Conservation (phyloP, 2,329 filamentous ascomycete species). For the Neonectria ditissima region DNA sequence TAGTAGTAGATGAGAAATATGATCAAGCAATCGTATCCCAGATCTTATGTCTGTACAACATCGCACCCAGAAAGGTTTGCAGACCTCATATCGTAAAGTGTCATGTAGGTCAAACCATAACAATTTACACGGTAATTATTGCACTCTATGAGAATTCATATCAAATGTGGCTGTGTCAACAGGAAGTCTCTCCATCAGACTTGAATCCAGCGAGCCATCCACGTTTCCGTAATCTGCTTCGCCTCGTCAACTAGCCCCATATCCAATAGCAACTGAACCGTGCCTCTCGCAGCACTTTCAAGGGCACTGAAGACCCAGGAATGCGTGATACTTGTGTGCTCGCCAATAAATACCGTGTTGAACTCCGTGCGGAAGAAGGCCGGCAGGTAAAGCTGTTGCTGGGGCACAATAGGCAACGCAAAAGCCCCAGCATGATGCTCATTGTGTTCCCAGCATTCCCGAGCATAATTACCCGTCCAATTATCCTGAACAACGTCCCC, state of each 20-base stretch:
- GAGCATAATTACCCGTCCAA: constrained; percentile 67
- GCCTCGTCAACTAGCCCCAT: constrained; percentile 71
- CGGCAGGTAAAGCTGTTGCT: constrained; percentile 70
- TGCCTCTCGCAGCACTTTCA: constrained; percentile 67
- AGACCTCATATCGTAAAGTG: no score
- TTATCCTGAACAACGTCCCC: constrained; percentile 61
- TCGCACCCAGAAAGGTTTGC: no score
- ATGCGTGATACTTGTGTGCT: constrained; percentile 65
- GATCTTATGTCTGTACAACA: no score
- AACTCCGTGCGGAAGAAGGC: constrained; percentile 71
- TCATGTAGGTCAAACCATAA: no score
- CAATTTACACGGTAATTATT: not conserved
- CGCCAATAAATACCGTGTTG: constrained; percentile 48
- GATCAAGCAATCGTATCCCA: no score
- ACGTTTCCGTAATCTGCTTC: constrained; percentile 65
- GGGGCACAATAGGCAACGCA: constrained; percentile 61
- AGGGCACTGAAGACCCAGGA: constrained; percentile 64
- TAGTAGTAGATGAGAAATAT: no score
- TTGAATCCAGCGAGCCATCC: constrained; percentile 70
- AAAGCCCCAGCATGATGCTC: constrained; percentile 68
- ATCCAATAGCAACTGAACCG: constrained; percentile 64
- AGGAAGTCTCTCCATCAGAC: not conserved
- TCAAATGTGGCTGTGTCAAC: not conserved
- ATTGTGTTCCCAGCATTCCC: constrained; percentile 69
- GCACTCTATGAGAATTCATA: not conserved